phyloP scores from a whole-genome alignment of 2,329 filamentous ascomycete genomes.

The Talaromyces rugulosus region DNA sequence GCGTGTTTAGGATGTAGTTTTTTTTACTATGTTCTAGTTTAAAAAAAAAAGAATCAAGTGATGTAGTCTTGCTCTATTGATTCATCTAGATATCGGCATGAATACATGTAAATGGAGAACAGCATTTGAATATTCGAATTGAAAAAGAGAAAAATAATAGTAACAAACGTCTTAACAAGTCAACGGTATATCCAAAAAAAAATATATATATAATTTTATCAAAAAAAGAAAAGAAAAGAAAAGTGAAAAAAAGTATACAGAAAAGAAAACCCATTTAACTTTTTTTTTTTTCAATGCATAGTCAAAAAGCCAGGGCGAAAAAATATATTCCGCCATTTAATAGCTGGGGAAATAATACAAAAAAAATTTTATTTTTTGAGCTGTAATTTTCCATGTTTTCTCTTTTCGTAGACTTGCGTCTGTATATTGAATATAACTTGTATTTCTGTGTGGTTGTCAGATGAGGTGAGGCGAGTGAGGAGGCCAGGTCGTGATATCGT shows the following conservation, averaged over 20 bases:
- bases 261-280: not conserved
- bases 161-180: not conserved
- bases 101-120: not conserved
- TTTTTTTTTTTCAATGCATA: not conserved
- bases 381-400: not conserved
- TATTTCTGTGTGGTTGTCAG: not conserved
- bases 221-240: not conserved
- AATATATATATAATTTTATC: constrained; percentile 8
- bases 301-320: not conserved
- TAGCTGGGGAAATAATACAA: not conserved
- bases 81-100: not conserved
- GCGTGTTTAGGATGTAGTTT: constrained; percentile 76
- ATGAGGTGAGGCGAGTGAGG: not conserved
- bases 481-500: not conserved
- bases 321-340: not conserved
- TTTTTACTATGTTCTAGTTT: not conserved
- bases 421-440: not conserved
- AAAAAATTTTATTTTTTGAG: not conserved
- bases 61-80: not conserved
- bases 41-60: not conserved
- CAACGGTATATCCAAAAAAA: not conserved
- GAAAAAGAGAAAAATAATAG: not conserved
- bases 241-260: not conserved
- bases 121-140: not conserved
- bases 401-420: not conserved